phyloP scores from a whole-genome alignment of 441 rosid genomes.

The Gossypium schwendimanii region DNA sequence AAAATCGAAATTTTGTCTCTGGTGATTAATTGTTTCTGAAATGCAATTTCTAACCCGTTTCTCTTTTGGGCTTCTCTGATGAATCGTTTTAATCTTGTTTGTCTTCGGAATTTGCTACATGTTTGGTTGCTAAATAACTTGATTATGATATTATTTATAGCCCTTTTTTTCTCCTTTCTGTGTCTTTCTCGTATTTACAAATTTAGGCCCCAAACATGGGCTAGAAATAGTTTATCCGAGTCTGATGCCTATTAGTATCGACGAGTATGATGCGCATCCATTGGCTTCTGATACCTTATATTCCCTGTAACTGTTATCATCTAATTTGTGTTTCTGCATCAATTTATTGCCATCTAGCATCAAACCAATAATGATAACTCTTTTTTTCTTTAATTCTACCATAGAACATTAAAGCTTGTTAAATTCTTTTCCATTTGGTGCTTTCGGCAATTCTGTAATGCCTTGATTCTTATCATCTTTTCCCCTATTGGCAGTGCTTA shows the following conservation, averaged over 20 bases:
- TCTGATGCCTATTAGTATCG: neutral
- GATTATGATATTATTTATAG: neutral
- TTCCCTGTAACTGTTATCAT: neutral
- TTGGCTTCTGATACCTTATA: neutral
- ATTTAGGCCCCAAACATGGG: neutral
- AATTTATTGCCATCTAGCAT: neutral
- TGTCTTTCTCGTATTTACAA: neutral
- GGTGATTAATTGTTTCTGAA: slow-evolving; percentile 83
- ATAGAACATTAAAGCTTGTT: neutral
- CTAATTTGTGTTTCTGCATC: neutral
- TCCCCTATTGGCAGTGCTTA: slow-evolving; percentile 53
- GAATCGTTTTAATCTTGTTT: neutral
- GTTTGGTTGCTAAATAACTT: slow-evolving; percentile 3
- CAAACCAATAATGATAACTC: neutral
- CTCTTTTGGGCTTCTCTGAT: slow-evolving; percentile 9
- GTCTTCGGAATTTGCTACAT: neutral
- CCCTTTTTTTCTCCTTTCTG: neutral
- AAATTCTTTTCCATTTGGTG: neutral
- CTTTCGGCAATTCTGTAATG: neutral
- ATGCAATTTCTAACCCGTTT: slow-evolving; percentile 45
- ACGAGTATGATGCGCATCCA: neutral
- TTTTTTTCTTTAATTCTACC: neutral
- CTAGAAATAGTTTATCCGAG: neutral
- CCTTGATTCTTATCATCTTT: neutral
- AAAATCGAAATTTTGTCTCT: slow-evolving; percentile 76